These are phyloP conservation scores for Nepenthes alata DNA, from an alignment of 179 eudicot species.

Conservation along the genomic window DNA sequence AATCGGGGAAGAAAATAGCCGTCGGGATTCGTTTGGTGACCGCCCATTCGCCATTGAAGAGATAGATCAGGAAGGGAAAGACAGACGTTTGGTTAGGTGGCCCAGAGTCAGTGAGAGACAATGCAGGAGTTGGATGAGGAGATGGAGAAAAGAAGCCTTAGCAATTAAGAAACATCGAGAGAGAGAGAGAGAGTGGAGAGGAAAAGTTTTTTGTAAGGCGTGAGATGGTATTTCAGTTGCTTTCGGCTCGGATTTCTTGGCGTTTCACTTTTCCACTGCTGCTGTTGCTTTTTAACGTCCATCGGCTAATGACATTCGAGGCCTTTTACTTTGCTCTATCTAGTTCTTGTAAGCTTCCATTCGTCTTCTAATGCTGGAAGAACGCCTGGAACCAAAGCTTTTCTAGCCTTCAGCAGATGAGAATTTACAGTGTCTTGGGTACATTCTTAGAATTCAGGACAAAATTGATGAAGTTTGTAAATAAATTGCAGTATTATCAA, in stretches of 20 bases:
- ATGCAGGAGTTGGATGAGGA: constrained; percentile 11
- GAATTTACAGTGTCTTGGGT: too few relatives aligned
- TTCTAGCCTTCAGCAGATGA: too few relatives aligned
- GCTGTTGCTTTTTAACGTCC: too few relatives aligned
- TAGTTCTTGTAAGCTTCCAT: too few relatives aligned
- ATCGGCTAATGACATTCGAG: too few relatives aligned
- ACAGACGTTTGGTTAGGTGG: constrained; percentile 1
- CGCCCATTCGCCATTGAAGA: constrained; percentile 43
- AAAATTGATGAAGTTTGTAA: too few relatives aligned
- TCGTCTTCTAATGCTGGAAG: too few relatives aligned
- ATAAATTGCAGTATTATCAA: too few relatives aligned
- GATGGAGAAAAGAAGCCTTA: constrained; percentile 20
- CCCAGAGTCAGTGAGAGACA: constrained; percentile 4
- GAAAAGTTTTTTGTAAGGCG: constrained; percentile 23
- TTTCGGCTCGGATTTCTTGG: constrained; percentile 5
- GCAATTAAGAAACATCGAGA: constrained; percentile 21
- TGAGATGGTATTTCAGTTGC: constrained; percentile 19
- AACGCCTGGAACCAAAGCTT: too few relatives aligned
- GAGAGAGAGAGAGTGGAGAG: constrained; percentile 10
- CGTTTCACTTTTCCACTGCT: too few relatives aligned
- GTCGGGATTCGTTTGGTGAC: constrained; percentile 19
- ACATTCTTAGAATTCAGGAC: too few relatives aligned
- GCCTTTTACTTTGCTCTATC: too few relatives aligned
- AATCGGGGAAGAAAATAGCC: constrained; percentile 5
- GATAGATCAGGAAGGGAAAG: not conserved